phyloP scores from a whole-genome alignment of 1,139 yeast species.

The Taphrina communis region DNA sequence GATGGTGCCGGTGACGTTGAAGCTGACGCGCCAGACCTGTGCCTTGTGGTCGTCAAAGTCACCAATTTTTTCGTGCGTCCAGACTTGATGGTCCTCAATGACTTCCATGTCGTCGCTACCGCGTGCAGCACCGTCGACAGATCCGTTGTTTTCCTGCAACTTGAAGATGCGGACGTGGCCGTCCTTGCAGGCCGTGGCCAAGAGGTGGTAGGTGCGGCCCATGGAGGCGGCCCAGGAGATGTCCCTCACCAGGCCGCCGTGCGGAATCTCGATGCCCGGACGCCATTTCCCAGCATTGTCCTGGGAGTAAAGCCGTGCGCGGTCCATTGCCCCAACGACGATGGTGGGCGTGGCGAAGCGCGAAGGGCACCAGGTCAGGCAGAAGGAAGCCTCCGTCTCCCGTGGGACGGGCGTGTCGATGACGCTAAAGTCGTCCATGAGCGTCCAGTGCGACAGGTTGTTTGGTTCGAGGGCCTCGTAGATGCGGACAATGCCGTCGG shows the following conservation, averaged over 20 bases:
- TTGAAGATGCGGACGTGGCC: constrained; percentile 88
- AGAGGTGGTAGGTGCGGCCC: constrained; percentile 84
- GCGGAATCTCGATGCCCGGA: constrained; percentile 62
- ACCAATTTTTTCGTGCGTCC: constrained; percentile 58
- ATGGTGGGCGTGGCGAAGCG: constrained; percentile 80
- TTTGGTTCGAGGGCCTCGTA: constrained; percentile 91
- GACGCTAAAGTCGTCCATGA: constrained; percentile 64
- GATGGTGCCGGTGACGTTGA: constrained; percentile 94
- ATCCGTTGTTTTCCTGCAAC: constrained; percentile 53
- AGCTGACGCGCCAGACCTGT: constrained; percentile 94
- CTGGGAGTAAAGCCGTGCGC: constrained; percentile 75
- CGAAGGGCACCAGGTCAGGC: constrained; percentile 92
- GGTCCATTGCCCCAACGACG: constrained; percentile 85
- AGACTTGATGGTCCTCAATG: constrained; percentile 41
- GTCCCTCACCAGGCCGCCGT: constrained; percentile 82
- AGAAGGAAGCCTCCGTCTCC: constrained; percentile 83
- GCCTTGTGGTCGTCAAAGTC: constrained; percentile 77
- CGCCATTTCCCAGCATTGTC: constrained; percentile 54
- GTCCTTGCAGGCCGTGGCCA: constrained; percentile 96
- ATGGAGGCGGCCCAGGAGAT: constrained; percentile 84
- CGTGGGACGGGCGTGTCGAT: constrained; percentile 62
- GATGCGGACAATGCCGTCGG: constrained; percentile 84
- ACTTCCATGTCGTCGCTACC: constrained; percentile 43
- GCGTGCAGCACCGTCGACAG: no score
- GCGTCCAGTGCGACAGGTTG: constrained; percentile 79